A percentile compares a stretch with the other conserved stretches of the same genome.
These are phyloP conservation scores for Podospora anserina DNA, from an alignment of 495 filamentous ascomycete genomes.

Conservation along the genomic window DNA sequence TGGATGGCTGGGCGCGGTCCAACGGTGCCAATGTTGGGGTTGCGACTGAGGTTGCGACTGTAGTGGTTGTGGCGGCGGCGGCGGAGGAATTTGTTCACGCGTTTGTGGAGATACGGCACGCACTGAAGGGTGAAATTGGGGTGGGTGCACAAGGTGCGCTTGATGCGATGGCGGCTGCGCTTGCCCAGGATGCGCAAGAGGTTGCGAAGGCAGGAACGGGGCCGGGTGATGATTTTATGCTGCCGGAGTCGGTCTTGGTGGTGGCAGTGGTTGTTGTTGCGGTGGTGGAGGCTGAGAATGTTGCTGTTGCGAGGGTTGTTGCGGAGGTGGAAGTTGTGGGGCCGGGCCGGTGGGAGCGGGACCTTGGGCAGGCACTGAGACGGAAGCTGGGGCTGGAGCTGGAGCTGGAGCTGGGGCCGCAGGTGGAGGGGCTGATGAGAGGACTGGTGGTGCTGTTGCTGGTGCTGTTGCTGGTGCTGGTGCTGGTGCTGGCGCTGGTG, in stretches of 20 bases:
- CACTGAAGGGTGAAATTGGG: not conserved
- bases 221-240: not conserved
- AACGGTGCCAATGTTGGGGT: conserved; percentile 14
- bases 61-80: not conserved
- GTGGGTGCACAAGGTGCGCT: not conserved
- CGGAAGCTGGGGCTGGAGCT: conserved; percentile 8
- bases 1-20: not conserved
- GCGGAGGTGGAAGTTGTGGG: conserved; percentile 5
- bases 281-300: not conserved
- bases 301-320: conserved; percentile 1
- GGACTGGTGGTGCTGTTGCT: not conserved
- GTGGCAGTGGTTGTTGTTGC: conserved; percentile 3
- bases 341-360: not conserved
- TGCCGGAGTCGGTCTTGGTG: conserved; percentile 4
- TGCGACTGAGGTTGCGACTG: conserved; percentile 9
- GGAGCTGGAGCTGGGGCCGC: conserved; percentile 6
- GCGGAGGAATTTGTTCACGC: conserved; percentile 13
- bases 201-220: conserved; percentile 10
- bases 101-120: conserved; percentile 8
- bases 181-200: conserved; percentile 4
- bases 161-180: conserved; percentile 2
- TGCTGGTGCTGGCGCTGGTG: conserved; percentile 7
- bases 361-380: not conserved
- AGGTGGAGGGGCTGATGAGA: conserved; percentile 16
- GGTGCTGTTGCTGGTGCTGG: conserved; percentile 4